phyloP scores from a whole-genome alignment of 2,329 filamentous ascomycete genomes.

The Lasiodiplodia hormozganensis region DNA sequence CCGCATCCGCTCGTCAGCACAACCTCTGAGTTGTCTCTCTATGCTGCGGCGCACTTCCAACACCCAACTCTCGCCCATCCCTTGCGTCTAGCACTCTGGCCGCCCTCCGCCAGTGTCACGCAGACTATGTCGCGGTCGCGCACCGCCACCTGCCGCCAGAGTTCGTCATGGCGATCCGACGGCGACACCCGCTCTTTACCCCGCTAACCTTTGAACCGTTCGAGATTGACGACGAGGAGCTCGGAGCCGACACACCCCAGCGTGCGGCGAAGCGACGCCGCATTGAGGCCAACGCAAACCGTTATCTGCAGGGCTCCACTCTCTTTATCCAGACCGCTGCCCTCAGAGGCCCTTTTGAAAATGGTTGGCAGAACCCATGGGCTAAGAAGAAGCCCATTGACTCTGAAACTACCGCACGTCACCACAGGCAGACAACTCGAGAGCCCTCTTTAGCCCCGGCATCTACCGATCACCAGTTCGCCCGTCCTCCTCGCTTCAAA shows the following conservation, averaged over 20 bases:
- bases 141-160: background rate
- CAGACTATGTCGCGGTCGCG: slow-evolving; percentile 18
- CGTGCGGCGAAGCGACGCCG: slow-evolving; percentile 59
- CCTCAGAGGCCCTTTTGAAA: slow-evolving; percentile 67
- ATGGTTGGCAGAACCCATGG: slow-evolving; percentile 48
- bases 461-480: background rate
- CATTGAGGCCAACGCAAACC: slow-evolving; percentile 66
- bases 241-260: slow-evolving; percentile 34
- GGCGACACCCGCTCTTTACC: background rate
- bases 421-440: background rate
- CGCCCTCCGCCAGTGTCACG: background rate
- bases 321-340: slow-evolving; percentile 66
- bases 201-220: slow-evolving; percentile 1
- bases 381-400: slow-evolving; percentile 8
- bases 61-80: background rate
- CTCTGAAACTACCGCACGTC: background rate
- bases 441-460: background rate
- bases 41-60: background rate
- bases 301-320: slow-evolving; percentile 63
- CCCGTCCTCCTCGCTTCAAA: background rate
- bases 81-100: background rate
- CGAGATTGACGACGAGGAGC: background rate
- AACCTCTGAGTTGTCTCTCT: background rate
- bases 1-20: background rate
- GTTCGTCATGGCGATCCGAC: slow-evolving; percentile 16